Base-by-base conservation (phyloP, 768 basidiomycete species). In the Suillus discolor region DNA sequence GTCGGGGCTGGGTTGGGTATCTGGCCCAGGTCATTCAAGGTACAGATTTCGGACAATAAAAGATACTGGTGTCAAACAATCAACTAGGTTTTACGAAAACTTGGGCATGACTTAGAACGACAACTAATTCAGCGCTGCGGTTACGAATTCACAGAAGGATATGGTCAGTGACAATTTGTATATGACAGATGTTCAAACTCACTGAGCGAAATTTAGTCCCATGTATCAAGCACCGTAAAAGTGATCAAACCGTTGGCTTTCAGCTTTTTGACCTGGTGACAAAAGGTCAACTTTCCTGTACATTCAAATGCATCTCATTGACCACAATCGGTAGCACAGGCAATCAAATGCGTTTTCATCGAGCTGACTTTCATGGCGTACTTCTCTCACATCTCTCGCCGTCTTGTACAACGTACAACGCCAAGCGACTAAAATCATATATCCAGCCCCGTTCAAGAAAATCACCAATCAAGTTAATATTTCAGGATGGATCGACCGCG, bases 331-430 rank as follows among this genome's bases (percentile, higher is more conserved):
- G 55, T 60, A 25, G 57, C n/a, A 47, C 71, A 88, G 87, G 87
- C n/a, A 75, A 76, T 64, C 62, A 87, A 66, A 78, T 86, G 65
- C 75, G 70, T 62, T 80, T 92, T 67, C 90, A 90, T 74, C 86
- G 91, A 18, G 82, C 89, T 28, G 88, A 90, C 69, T 89, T 91
- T 69, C 89, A 91, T 64, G 74, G 78, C 25, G 83, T 82, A 2
- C 80, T 92, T 62, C 79, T 92, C 11, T 74, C 78, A 49, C 78
- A 79, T 64, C 74, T 91, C 36, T 79, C 84, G 1, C 70, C 80
- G 18, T 77, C 80, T 4, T 85, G 81, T 70, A 79, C 76, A 59
- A 79, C 83, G 6, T 78, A 84, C 64, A 85, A 83, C 62, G 81
- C 80, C 16, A 92, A 89, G 73, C 87, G 87, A 18, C 81, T 92